Evolutionary conservation across 805 yeast genomes (phyloP).

Genomic region (Metschnikowia santaceciliae): DNA sequence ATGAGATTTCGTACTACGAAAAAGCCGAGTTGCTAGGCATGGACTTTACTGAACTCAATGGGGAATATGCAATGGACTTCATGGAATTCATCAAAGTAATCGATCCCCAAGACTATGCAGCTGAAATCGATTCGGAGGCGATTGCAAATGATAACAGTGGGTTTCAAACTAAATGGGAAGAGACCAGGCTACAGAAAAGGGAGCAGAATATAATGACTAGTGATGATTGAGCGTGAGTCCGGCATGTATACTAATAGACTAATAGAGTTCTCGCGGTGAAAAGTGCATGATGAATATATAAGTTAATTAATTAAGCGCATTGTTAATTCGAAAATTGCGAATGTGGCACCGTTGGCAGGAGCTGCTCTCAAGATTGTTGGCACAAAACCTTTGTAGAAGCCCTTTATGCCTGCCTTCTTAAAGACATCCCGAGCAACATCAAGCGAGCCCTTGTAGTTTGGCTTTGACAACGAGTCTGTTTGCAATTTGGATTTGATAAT

Average conservation of each 20-base stretch:
- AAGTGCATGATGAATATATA: not conserved
- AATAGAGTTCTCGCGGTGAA: not conserved
- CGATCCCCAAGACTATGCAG: conserved; percentile 33
- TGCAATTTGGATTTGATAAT: conserved; percentile 89
- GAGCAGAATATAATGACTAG: not conserved
- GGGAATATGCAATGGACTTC: conserved; percentile 39
- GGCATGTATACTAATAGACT: not conserved
- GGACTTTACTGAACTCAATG: conserved; percentile 37
- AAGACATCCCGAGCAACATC: conserved; percentile 56
- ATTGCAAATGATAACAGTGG: conserved; percentile 4
- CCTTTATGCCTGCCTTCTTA: conserved; percentile 60
- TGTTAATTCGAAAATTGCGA: conserved; percentile 87
- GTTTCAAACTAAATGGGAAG: not conserved
- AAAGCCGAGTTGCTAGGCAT: conserved; percentile 33
- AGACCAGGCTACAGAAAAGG: conserved; percentile 1
- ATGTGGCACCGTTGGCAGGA: conserved; percentile 97
- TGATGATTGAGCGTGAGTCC: not conserved
- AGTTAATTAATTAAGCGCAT: conserved; percentile 55
- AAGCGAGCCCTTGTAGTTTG: conserved; percentile 54
- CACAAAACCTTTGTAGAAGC: conserved; percentile 85
- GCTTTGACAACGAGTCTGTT: conserved; percentile 52
- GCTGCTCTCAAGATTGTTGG: conserved; percentile 96
- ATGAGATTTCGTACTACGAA: conserved; percentile 11
- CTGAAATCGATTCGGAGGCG: conserved; percentile 11
- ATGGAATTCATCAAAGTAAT: conserved; percentile 37